Conservation (phyloP, 1,139 yeast species). For the Suhomyces atakaporum region DNA sequence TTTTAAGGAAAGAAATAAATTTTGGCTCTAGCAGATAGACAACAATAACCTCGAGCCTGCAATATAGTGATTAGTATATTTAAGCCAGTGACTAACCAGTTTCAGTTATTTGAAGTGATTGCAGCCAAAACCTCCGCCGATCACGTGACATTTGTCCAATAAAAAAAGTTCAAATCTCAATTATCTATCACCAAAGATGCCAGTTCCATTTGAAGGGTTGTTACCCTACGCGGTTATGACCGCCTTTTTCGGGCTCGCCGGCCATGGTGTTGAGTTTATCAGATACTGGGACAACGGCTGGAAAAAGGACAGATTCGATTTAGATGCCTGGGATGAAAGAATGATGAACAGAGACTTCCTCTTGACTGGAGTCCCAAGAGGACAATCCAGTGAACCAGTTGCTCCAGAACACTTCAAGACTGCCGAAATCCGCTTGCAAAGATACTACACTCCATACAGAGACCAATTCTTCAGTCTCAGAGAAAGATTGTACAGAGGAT, state of each 20-base stretch:
- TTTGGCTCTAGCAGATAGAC: too few species aligned
- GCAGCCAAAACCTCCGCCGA: too few species aligned
- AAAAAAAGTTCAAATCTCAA: conserved; percentile 14
- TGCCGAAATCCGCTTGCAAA: conserved; percentile 35
- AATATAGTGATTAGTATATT: too few species aligned
- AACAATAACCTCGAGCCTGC: too few species aligned
- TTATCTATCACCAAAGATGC: conserved; percentile 30
- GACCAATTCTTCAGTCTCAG: conserved; percentile 51
- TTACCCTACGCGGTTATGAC: conserved; percentile 68
- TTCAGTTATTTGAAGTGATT: too few species aligned
- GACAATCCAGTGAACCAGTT: conserved; percentile 63
- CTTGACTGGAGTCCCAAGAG: conserved; percentile 72
- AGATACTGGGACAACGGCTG: conserved; percentile 53
- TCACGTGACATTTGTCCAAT: conserved; percentile 16
- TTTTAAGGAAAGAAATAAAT: too few species aligned
- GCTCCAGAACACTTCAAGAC: conserved; percentile 71
- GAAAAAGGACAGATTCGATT: conserved; percentile 56
- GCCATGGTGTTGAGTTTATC: conserved; percentile 49
- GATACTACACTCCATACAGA: conserved; percentile 53
- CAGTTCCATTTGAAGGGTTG: conserved; percentile 73
- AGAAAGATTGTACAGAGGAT: conserved; percentile 53
- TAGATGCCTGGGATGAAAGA: conserved; percentile 60
- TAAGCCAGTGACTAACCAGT: too few species aligned
- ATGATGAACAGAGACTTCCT: conserved; percentile 74
- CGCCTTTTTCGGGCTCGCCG: conserved; percentile 51